phyloP scores from a whole-genome alignment of 2,329 filamentous ascomycete genomes.

The Paraconiothyrium sp. region DNA sequence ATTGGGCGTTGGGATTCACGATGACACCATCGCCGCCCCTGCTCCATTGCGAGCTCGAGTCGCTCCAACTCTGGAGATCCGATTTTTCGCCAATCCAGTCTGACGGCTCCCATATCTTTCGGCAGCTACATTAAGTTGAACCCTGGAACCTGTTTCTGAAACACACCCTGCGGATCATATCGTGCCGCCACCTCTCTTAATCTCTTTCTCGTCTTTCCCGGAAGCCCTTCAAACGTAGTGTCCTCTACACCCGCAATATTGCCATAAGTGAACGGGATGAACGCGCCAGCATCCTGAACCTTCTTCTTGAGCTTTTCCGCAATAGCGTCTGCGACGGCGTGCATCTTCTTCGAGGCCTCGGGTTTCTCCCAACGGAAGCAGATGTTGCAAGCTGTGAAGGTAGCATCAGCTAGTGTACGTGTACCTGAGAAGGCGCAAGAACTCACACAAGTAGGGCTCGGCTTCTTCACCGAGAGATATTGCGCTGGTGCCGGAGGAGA shows the following conservation, averaged over 20 bases:
- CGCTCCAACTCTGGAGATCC: too few relatives aligned
- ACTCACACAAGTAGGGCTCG: constrained; percentile 6
- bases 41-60: too few relatives aligned
- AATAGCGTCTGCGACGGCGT: constrained; percentile 1
- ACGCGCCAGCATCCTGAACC: background rate
- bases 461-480: constrained; percentile 2
- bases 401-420: too few relatives aligned
- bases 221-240: constrained; percentile 5
- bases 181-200: constrained; percentile 4
- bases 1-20: background rate
- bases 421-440: background rate
- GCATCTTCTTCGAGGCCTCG: background rate
- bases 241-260: constrained; percentile 9
- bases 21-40: too few relatives aligned
- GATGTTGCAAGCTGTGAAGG: background rate
- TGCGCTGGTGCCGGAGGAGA: background rate
- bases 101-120: background rate
- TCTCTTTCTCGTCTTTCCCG: constrained; percentile 6
- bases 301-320: background rate
- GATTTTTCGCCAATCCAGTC: background rate
- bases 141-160: constrained; percentile 33
- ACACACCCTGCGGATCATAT: constrained; percentile 12
- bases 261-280: constrained; percentile 6
- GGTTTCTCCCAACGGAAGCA: constrained; percentile 3
- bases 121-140: constrained; percentile 28